phyloP scores from a whole-genome alignment of 2,329 filamentous ascomycete species.

The Zasmidium cellare region DNA sequence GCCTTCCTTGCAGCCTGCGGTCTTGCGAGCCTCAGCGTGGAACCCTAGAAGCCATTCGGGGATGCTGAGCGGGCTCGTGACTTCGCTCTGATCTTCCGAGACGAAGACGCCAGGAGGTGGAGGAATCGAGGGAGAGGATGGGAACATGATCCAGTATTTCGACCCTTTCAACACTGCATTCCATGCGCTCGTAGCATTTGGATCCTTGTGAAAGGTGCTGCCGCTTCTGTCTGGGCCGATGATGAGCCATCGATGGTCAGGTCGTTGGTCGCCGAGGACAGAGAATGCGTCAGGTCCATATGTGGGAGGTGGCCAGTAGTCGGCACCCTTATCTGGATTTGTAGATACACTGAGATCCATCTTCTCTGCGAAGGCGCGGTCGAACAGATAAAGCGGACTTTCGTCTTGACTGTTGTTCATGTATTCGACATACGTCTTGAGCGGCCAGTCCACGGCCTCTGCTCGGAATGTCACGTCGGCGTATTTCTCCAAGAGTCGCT shows the following conservation, averaged over 20 bases:
- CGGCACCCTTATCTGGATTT: constrained; percentile 45
- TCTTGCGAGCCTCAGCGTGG: constrained; percentile 75
- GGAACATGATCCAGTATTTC: constrained; percentile 99
- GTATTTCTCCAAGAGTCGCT: constrained; percentile 66
- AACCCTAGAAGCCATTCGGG: constrained; percentile 95
- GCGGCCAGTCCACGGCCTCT: constrained; percentile 89
- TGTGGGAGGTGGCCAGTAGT: constrained; percentile 78
- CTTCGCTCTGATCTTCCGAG: constrained; percentile 84
- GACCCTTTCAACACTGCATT: constrained; percentile 86
- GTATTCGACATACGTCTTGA: constrained; percentile 78
- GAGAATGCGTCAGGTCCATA: constrained; percentile 86
- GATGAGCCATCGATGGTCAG: constrained; percentile 90
- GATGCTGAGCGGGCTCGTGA: constrained; percentile 90
- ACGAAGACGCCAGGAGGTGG: constrained; percentile 88
- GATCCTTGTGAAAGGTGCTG: constrained; percentile 85
- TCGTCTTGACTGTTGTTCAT: constrained; percentile 72
- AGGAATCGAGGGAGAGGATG: constrained; percentile 61
- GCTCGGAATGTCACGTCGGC: constrained; percentile 73
- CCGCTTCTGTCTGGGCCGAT: constrained; percentile 83
- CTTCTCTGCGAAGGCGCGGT: constrained; percentile 81
- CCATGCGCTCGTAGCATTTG: constrained; percentile 77
- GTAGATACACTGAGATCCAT: constrained; percentile 65
- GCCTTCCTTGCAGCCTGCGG: constrained; percentile 78
- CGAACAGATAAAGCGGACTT: constrained; percentile 89
- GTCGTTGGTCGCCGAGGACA: constrained; percentile 73